Evolutionary conservation across 192 early-diverging fungal genomes (phyloP), one percentile per base, ranked within the genome.

Genomic region (Coemansia sp.): DNA sequence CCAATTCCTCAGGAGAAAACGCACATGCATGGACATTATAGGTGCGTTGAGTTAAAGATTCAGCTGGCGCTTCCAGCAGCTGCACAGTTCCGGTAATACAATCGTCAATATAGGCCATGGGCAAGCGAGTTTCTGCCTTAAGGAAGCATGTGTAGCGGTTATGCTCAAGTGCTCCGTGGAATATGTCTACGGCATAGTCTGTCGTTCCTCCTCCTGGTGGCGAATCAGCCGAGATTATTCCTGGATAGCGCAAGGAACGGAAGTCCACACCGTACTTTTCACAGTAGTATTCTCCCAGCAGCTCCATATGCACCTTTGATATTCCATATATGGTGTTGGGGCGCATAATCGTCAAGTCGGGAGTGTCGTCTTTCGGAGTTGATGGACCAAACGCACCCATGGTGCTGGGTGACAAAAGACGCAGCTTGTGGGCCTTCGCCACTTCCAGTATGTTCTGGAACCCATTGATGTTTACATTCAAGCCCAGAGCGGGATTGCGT

Each of bases 311-410:
- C 46, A 86, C 65, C 57, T 86, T 86, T 43, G 83, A 84, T 50
- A 86, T 86, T 14, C 85, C 85, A 43, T 86, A 86, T 48, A 86
- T 83, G 19, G 85, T 86, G 54, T 84, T 86, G 33, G 85, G 85
- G 0, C 82, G 77, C 85, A 84, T 84, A 38, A 84, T 81, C 2
- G 85, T 86, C 39, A 84, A 47, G 48, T 86, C 83, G 0, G 85
- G 85, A 10, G 85, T 84, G 19, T 63, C 57, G 59, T 77, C 68
- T 53, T 84, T 83, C 42, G 83, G 85, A 9, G 85, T 86, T 1
- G 81, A 70, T 8, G 85, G 85, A 23, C 85, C 85, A 53, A 86
- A 86, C 7, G 85, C 85, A n/a, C 85, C 85, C 55, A 86, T 86
- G 3, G 85, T 86, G 44, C 81, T 82, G 12, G 85, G 85, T 0